phyloP scores from a whole-genome alignment of 2,329 filamentous ascomycete species.

The Seiridium cupressi region DNA sequence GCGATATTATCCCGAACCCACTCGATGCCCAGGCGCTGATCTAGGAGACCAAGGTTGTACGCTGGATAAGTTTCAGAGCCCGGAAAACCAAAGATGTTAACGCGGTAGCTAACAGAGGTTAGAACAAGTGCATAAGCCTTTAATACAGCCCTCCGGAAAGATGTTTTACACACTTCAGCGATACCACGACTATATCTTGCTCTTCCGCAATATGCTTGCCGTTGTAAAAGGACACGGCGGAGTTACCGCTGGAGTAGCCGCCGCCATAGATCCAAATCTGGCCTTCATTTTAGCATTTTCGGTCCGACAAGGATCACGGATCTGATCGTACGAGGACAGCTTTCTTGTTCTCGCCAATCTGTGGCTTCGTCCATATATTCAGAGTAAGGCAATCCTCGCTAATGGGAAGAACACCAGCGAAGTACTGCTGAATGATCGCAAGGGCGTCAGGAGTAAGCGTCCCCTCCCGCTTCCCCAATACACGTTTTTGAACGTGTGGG shows the following conservation, averaged over 20 bases:
- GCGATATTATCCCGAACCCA: constrained; percentile 48
- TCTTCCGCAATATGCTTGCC: constrained; percentile 3
- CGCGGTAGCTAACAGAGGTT: not conserved
- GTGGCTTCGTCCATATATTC: constrained; percentile 32
- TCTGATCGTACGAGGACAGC: not conserved
- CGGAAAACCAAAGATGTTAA: constrained; percentile 8
- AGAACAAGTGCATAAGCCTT: too few relatives aligned
- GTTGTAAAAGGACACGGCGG: not conserved
- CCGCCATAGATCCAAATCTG: constrained; percentile 5
- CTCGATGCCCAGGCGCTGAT: constrained; percentile 54
- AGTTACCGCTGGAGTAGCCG: not conserved
- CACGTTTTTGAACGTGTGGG: not conserved
- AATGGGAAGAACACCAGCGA: constrained; percentile 2
- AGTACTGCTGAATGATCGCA: constrained; percentile 7
- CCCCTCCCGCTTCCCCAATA: not conserved
- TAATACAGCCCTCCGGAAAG: too few relatives aligned
- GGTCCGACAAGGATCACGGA: not conserved
- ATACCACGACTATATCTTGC: constrained; percentile 2
- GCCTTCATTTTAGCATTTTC: not conserved
- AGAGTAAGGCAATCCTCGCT: constrained; percentile 32
- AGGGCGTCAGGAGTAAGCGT: not conserved
- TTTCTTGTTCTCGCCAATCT: not conserved
- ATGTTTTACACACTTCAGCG: not conserved
- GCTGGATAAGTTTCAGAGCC: constrained; percentile 32
- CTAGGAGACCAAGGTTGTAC: constrained; percentile 34